phyloP scores from a whole-genome alignment of 768 basidiomycete species.

The Trametes cubensis region DNA sequence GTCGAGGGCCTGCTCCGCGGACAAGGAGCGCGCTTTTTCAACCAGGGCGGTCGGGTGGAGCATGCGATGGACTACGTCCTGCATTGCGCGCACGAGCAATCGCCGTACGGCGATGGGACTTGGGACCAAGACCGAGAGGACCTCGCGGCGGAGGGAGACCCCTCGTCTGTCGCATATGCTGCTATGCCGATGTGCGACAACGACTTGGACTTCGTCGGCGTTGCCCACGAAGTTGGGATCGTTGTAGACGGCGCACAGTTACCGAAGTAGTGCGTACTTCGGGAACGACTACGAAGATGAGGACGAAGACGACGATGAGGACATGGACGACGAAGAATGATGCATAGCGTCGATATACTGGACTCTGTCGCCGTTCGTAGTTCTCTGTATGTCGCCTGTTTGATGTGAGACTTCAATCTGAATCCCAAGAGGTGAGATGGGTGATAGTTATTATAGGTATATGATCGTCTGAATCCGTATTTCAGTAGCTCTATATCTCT shows the following conservation, averaged over 20 bases:
- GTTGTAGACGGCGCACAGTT: background rate
- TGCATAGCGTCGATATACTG: no score
- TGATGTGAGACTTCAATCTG: no score
- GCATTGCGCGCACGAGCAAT: slow-evolving; percentile 2
- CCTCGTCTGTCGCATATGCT: background rate
- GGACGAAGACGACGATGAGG: no score
- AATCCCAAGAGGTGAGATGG: no score
- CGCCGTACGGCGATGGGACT: slow-evolving; percentile 7
- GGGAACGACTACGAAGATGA: no score
- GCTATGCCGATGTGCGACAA: slow-evolving; percentile 18
- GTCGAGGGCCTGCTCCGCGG: background rate
- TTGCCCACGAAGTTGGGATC: background rate
- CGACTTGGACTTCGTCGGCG: slow-evolving; percentile 12
- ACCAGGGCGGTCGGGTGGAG: slow-evolving; percentile 3
- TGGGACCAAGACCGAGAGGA: slow-evolving; percentile 9
- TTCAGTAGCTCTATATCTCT: no score
- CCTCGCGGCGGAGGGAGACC: background rate
- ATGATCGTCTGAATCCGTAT: no score
- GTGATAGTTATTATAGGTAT: no score
- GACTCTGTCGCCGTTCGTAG: no score
- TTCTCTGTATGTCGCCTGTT: no score
- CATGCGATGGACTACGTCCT: slow-evolving; percentile 18
- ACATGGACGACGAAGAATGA: no score
- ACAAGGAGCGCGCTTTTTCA: background rate
- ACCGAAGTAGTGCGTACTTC: background rate